A percentile compares a stretch with the other conserved stretches of the same genome.
Conservation (phyloP, 148 eudicot species). For the Dianthus caryophyllus region DNA sequence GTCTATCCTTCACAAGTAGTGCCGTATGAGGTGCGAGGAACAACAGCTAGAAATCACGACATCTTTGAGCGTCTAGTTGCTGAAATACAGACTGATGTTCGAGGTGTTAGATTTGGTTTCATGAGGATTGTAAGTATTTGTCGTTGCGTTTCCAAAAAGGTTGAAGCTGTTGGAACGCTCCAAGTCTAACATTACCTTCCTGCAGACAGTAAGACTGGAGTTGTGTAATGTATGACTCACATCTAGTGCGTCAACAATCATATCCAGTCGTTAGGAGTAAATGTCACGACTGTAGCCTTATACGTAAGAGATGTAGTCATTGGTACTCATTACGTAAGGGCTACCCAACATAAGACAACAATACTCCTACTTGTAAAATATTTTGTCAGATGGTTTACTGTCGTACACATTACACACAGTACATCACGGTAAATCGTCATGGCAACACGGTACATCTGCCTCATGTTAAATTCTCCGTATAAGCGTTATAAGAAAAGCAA, state of each 20-base stretch:
- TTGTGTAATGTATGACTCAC: not conserved
- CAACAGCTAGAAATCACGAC: constrained; percentile 22
- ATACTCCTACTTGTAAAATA: too few species aligned
- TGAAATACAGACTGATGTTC: constrained; percentile 50
- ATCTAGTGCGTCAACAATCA: not conserved
- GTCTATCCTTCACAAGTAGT: constrained; percentile 55
- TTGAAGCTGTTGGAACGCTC: constrained; percentile 28
- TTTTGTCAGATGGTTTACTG: too few species aligned
- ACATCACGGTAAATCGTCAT: too few species aligned
- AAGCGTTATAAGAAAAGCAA: too few species aligned
- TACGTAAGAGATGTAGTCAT: not conserved
- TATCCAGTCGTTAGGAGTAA: not conserved
- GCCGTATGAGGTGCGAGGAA: constrained; percentile 41
- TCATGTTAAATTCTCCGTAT: too few species aligned
- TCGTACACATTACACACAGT: too few species aligned
- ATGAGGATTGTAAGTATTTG: constrained; percentile 55
- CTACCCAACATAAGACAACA: too few species aligned
- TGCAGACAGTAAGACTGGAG: not conserved
- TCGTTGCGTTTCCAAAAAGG: constrained; percentile 43
- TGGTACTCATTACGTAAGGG: not conserved
- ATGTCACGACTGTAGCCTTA: not conserved
- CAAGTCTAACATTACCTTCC: not conserved
- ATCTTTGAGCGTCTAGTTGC: constrained; percentile 28
- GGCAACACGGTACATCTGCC: too few species aligned
- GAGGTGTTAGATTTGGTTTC: constrained; percentile 52